Base-by-base conservation (phyloP, 441 rosid species). In the Manihot esculenta region DNA sequence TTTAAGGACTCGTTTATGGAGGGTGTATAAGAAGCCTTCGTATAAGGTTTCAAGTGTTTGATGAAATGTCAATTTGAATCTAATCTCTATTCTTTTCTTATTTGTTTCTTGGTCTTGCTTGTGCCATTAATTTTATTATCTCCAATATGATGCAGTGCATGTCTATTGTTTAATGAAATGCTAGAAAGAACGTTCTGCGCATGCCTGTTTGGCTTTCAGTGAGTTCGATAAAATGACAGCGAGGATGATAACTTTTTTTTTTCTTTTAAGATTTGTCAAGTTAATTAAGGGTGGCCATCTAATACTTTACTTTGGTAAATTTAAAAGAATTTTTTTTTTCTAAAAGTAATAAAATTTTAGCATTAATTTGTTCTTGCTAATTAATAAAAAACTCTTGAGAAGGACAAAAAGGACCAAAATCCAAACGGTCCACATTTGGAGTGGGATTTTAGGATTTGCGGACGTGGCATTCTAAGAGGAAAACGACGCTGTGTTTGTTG, bases 1-100 rank as follows among this genome's bases (percentile, higher is more conserved):
- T 94, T 94, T 72, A n/a, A n/a, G 97, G 97, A 72, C 91, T 86
- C 12, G 99, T 94, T 0, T 94, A 90, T 74, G 85, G 77, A 77
- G 97, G 0, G 72, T 75, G 53, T 71, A 91, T 20, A 82, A 85
- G 74, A 89, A 86, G 76, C 85, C 90, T 76, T 76, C 88, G 75
- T 81, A 86, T 45, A 87, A 86, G 86, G 92, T 90, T 78, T 69
- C 15, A 20, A 70, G 33, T 44, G 62, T 67, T 26, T 38, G 56
- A 64, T 42, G n/a, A 35, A 26, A 13, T n/a, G 24, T 58, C 18
- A 58, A 12, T 59, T 3, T 5, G 47, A n/a, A 45, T 30, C 9
- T 20, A n/a, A 61, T 30, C 10, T 48, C 62, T 20, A 15, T 15
- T 54, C 48, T 15, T 30, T 60, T 5, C 53, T 24, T 70, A 26